These are phyloP conservation scores for Chamaecrista fasciculata DNA, from an alignment of 306 rosid species.

Conservation along the genomic window DNA sequence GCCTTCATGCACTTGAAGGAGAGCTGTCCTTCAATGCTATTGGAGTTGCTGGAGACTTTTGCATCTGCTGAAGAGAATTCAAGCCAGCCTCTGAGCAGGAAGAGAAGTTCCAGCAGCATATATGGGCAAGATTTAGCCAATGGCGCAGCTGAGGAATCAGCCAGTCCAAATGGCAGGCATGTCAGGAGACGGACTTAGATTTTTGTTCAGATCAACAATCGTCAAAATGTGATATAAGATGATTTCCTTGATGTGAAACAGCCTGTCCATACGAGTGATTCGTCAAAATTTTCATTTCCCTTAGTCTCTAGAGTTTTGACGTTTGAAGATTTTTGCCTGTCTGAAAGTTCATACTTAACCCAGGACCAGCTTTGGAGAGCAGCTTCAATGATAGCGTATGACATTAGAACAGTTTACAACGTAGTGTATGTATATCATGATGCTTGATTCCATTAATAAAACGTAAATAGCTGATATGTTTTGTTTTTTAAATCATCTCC, in stretches of 20 bases:
- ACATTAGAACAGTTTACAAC: slow-evolving; percentile 35
- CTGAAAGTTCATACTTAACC: neutral
- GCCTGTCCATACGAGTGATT: slow-evolving; percentile 30
- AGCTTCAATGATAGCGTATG: slow-evolving; percentile 29
- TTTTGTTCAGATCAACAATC: slow-evolving; percentile 20
- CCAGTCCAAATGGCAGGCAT: slow-evolving; percentile 61
- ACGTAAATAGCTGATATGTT: slow-evolving; percentile 35
- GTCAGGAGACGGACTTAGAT: slow-evolving; percentile 49
- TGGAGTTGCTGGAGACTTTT: slow-evolving; percentile 77
- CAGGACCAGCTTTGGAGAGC: slow-evolving; percentile 25
- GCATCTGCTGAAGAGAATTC: slow-evolving; percentile 66
- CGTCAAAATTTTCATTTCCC: slow-evolving; percentile 17
- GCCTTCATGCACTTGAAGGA: slow-evolving; percentile 74
- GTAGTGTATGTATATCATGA: slow-evolving; percentile 29
- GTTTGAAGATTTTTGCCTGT: slow-evolving; percentile 28
- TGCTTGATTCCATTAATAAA: slow-evolving; percentile 36
- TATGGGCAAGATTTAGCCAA: slow-evolving; percentile 60
- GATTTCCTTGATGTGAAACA: slow-evolving; percentile 27
- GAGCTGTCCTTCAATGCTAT: slow-evolving; percentile 75
- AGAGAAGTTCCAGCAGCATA: slow-evolving; percentile 64
- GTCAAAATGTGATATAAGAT: slow-evolving; percentile 33
- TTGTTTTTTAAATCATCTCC: neutral
- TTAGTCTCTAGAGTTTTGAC: slow-evolving; percentile 10
- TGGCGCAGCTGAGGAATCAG: slow-evolving; percentile 58
- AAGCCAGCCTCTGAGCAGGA: slow-evolving; percentile 45